Evolutionary conservation across 441 rosid genomes (phyloP).

Genomic region (Populus tomentosa): DNA sequence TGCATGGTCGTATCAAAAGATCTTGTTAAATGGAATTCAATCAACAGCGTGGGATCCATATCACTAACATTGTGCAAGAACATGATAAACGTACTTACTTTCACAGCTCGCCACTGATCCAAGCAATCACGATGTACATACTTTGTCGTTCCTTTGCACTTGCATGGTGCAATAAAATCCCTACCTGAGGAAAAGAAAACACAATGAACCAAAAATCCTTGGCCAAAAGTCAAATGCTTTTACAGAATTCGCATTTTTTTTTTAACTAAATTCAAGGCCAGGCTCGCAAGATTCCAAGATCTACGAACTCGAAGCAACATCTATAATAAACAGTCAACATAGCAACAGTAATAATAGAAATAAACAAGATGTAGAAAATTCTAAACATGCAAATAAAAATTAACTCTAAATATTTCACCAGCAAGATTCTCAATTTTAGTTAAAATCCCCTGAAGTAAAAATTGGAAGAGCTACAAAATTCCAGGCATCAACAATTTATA

Average conservation of each 20-base stretch:
- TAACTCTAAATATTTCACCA: too few species aligned
- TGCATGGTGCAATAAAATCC: slow-evolving; percentile 99
- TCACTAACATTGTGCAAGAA: slow-evolving; percentile 5
- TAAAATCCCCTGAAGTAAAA: not conserved
- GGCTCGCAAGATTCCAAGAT: not conserved
- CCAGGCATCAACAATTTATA: not conserved
- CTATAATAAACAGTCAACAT: not conserved
- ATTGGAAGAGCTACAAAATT: not conserved
- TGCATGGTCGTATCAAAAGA: not conserved
- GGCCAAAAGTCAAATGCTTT: not conserved
- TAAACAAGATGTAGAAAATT: not conserved
- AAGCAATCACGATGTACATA: slow-evolving; percentile 99
- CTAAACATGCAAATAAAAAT: too few species aligned
- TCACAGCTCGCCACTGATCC: slow-evolving; percentile 97
- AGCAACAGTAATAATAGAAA: not conserved
- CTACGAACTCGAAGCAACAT: not conserved
- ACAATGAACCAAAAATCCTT: not conserved
- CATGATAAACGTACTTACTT: slow-evolving; percentile 35
- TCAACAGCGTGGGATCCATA: not conserved
- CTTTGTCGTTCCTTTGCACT: slow-evolving; percentile 97
- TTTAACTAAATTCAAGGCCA: not conserved
- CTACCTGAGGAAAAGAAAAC: slow-evolving; percentile 55
- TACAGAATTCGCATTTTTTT: not conserved
- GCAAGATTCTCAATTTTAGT: not conserved
- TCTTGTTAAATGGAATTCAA: not conserved